Conservation (phyloP, 495 filamentous ascomycete genomes). For the Penicillium salamii region DNA sequence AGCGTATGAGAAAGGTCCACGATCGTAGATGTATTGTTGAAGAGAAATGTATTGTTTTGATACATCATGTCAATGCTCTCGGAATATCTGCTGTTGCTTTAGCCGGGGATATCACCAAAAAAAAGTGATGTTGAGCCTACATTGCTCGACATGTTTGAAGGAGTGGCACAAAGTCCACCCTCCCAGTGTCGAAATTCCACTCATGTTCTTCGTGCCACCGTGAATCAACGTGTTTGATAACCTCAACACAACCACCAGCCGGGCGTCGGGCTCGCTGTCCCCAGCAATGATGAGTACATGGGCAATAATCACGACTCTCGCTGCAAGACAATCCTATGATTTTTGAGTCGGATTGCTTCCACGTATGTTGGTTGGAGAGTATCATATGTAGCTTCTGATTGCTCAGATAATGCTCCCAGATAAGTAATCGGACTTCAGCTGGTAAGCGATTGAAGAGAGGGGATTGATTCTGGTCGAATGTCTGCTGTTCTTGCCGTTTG, state of each 20-base stretch:
- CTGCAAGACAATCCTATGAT: background rate
- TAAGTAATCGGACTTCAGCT: background rate
- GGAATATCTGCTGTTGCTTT: background rate
- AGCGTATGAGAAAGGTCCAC: background rate
- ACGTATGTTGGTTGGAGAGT: too few species aligned
- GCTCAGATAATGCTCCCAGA: constrained; percentile 1
- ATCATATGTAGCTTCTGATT: background rate
- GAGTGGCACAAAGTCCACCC: background rate
- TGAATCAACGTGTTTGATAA: background rate
- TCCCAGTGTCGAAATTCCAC: background rate
- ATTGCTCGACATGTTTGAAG: background rate
- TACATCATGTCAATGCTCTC: background rate
- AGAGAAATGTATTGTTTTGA: background rate
- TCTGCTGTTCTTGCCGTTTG: background rate
- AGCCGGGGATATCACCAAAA: background rate
- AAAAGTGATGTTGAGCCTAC: too few species aligned
- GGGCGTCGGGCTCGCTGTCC: background rate
- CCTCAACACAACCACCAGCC: background rate
- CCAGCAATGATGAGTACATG: constrained; percentile 1
- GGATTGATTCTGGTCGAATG: background rate
- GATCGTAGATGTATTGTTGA: background rate
- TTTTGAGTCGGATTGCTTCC: background rate
- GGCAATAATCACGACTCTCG: background rate
- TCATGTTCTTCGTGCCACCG: background rate
- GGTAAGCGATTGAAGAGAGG: background rate